Conservation (phyloP, 2,329 filamentous ascomycete genomes). For the Aureobasidium sp. region DNA sequence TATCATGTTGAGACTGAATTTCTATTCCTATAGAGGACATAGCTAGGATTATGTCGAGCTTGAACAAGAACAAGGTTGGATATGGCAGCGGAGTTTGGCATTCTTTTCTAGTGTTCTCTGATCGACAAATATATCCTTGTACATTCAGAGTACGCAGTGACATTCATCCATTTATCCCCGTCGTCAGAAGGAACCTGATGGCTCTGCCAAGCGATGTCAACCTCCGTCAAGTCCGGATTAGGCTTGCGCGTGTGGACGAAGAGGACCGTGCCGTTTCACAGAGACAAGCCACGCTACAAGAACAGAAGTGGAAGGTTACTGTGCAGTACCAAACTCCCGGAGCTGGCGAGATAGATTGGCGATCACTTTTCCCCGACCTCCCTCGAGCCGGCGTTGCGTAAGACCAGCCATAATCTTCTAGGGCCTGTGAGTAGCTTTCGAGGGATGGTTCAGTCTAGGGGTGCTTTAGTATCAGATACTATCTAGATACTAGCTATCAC, state of each 20-base stretch:
- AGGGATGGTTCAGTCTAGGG: constrained; percentile 4
- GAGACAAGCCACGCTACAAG: constrained; percentile 8
- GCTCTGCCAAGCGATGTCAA: constrained; percentile 6
- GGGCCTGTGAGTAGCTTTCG: neutral
- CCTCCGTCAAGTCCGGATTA: constrained; percentile 2
- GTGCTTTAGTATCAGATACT: no score
- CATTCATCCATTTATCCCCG: neutral
- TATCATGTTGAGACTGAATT: neutral
- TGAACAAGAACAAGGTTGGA: no score
- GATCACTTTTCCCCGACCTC: constrained; percentile 5
- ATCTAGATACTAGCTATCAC: no score
- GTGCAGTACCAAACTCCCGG: constrained; percentile 6
- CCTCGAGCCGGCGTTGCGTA: neutral
- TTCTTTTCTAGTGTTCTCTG: neutral
- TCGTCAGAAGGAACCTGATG: neutral
- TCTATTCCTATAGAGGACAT: neutral
- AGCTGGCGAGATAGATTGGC: neutral
- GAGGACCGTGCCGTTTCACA: constrained; percentile 8
- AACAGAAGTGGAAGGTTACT: constrained; percentile 5
- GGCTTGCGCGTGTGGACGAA: neutral
- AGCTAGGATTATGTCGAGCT: neutral
- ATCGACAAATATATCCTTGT: constrained; percentile 3
- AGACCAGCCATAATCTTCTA: neutral
- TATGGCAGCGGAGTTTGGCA: neutral
- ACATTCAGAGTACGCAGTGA: neutral